A percentile compares a stretch with the other conserved stretches of the same genome.
phyloP scores from a whole-genome alignment of 176 grass and related monocot species.

The Eleusine coracana region DNA sequence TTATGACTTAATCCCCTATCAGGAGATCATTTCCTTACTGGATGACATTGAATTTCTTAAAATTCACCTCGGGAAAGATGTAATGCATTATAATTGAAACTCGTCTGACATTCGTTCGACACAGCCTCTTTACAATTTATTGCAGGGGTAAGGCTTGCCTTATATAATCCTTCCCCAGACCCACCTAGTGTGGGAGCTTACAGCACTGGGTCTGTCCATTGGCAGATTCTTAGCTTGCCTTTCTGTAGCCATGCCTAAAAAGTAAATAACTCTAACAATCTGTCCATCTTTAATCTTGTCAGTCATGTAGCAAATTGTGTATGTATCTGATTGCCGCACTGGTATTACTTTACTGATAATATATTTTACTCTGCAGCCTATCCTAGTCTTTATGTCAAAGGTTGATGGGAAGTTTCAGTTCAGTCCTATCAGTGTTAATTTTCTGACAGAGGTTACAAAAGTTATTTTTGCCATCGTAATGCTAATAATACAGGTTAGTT shows the following conservation, averaged over 20 bases:
- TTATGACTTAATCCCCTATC: slow-evolving; percentile 12
- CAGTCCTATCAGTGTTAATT: slow-evolving; percentile 95
- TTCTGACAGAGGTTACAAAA: slow-evolving; percentile 87
- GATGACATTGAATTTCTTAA: not conserved
- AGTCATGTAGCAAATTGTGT: slow-evolving; percentile 4
- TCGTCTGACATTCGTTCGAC: not conserved
- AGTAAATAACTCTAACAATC: not conserved
- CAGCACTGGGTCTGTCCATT: not conserved
- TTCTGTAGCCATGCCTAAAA: not conserved
- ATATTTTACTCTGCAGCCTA: slow-evolving; percentile 67
- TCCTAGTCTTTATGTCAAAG: slow-evolving; percentile 98
- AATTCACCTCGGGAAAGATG: not conserved
- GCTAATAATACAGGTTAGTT: slow-evolving; percentile 89
- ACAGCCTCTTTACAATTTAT: too few species aligned
- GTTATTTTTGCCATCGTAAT: slow-evolving; percentile 89
- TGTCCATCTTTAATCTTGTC: slow-evolving; percentile 9
- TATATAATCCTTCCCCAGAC: too few species aligned
- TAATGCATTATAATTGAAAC: not conserved
- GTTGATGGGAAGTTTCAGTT: slow-evolving; percentile 98
- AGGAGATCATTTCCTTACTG: not conserved
- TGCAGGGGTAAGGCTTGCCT: too few species aligned
- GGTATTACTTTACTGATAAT: slow-evolving; percentile 21
- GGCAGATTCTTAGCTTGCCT: not conserved
- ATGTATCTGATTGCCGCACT: not conserved
- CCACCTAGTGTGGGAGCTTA: too few species aligned